Evolutionary conservation across 495 filamentous ascomycete species (phyloP).

Genomic region (Neurospora sp.): DNA sequence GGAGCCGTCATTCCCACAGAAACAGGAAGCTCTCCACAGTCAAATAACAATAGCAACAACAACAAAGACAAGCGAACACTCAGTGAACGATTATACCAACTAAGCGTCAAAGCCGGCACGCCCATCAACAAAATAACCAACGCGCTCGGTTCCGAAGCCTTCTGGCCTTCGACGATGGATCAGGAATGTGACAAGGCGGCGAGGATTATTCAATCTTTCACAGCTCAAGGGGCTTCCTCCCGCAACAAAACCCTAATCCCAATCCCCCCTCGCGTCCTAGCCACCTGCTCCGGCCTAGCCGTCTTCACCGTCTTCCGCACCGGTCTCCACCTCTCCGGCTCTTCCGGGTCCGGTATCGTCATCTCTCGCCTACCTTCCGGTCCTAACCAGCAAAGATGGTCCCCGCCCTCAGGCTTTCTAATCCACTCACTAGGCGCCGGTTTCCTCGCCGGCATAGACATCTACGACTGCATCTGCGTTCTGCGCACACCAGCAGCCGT

Average conservation of each 20-base stretch:
- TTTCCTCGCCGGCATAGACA: constrained; percentile 70
- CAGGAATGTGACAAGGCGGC: constrained; percentile 78
- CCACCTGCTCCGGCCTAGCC: constrained; percentile 61
- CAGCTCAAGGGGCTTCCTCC: background rate
- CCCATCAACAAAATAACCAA: constrained; percentile 70
- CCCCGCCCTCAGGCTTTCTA: constrained; percentile 68
- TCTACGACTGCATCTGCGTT: constrained; percentile 77
- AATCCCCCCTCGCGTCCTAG: constrained; percentile 61
- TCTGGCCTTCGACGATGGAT: constrained; percentile 72
- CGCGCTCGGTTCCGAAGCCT: constrained; percentile 64
- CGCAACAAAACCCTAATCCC: constrained; percentile 42
- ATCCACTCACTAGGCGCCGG: constrained; percentile 67
- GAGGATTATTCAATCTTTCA: constrained; percentile 68
- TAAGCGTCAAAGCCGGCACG: constrained; percentile 32
- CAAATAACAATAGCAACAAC: background rate
- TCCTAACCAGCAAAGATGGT: constrained; percentile 38
- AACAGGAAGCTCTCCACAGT: background rate
- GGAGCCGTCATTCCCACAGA: background rate
- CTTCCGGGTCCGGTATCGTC: constrained; percentile 64
- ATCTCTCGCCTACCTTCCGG: constrained; percentile 47
- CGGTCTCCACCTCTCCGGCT: constrained; percentile 70
- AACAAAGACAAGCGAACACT: constrained; percentile 10
- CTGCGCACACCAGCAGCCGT: constrained; percentile 64
- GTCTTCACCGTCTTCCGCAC: constrained; percentile 82
- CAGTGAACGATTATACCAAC: constrained; percentile 18